Percentiles rank a stretch among this genome's conserved stretches.
These are phyloP conservation scores for Kuraishia floccosa DNA, from an alignment of 805 yeast species.

Conservation along the genomic window DNA sequence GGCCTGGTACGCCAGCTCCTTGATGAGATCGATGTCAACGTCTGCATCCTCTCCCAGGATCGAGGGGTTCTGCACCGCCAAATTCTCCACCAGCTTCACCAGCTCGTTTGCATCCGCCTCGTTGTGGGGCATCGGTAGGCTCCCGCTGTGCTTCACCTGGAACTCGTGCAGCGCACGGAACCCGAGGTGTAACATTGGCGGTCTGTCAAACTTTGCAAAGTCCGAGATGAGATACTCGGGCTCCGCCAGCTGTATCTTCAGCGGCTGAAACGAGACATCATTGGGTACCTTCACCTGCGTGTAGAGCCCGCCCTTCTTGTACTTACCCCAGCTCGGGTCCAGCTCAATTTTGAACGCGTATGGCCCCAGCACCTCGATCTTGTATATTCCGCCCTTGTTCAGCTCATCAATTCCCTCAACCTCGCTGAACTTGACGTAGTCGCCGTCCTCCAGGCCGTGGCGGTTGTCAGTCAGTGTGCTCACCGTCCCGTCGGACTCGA, in stretches of 20 bases:
- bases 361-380: slow-evolving; percentile 88
- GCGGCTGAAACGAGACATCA: slow-evolving; percentile 47
- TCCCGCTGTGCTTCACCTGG: slow-evolving; percentile 45
- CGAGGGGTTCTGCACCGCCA: slow-evolving; percentile 43
- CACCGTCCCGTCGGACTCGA: slow-evolving; percentile 83
- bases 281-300: slow-evolving; percentile 86
- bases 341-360: slow-evolving; percentile 72
- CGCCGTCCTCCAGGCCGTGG: slow-evolving; percentile 91
- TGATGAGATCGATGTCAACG: slow-evolving; percentile 54
- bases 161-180: slow-evolving; percentile 83
- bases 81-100: slow-evolving; percentile 43
- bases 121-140: slow-evolving; percentile 68
- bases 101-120: slow-evolving; percentile 65
- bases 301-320: slow-evolving; percentile 78
- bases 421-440: slow-evolving; percentile 77
- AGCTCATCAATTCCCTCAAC: slow-evolving; percentile 68
- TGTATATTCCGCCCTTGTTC: slow-evolving; percentile 63
- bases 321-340: slow-evolving; percentile 45
- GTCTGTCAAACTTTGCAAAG: slow-evolving; percentile 89
- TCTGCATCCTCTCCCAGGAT: slow-evolving; percentile 44
- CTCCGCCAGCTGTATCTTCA: slow-evolving; percentile 48
- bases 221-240: slow-evolving; percentile 83
- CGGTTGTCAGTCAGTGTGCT: slow-evolving; percentile 86
- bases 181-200: slow-evolving; percentile 82
- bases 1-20: slow-evolving; percentile 73